Base-by-base conservation (phyloP, 306 rosid genomes). In the Cucumis cinereus region DNA sequence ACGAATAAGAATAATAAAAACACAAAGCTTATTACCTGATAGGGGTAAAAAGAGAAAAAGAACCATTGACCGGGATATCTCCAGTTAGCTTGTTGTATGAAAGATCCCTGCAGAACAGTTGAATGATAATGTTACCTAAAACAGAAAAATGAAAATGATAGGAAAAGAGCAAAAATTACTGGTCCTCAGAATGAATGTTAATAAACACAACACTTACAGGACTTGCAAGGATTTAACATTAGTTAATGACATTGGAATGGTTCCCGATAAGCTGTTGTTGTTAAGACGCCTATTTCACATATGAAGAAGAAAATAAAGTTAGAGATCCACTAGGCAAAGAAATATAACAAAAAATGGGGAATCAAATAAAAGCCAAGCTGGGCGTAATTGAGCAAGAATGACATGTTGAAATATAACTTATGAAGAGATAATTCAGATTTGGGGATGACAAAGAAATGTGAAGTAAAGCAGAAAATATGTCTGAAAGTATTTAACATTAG, bases 1-100 rank as follows among this genome's bases (percentile, higher is more conserved):
- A 38, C 15, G 38, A 41, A 38, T 3, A 30, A 30, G 3, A 28
- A 68, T 17, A 47, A 45, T 16, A 64, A 76, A 30, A 57, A 60
- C 45, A 47, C 54, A 54, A 82, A 57, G 26, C 26, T 50, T 28
- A 36, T 33, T 80, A 95, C 99, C 98, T 95, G 93, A 88, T 88
- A 40, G 97, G 96, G 78, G 98, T 92, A 87, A 95, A 92, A 47
- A 84, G 74, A 43, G 89, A 82, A 87, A 95, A 95, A 54, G 99
- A 92, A 80, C 99, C 99, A 68, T 84, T 85, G 78, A 83, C 79
- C 4, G 98, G 99, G 73, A 81, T 52, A 1, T 67, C 77, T 81
- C 99, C 99, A 23, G 54, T 78, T 75, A 95, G 86, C 0, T 15
- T 4, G 77, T 95, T 95, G 85, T 81, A 86, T 74, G 98, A 95